Conservation (phyloP, 1,139 yeast genomes). For the Lodderomyces metapsilosis region DNA sequence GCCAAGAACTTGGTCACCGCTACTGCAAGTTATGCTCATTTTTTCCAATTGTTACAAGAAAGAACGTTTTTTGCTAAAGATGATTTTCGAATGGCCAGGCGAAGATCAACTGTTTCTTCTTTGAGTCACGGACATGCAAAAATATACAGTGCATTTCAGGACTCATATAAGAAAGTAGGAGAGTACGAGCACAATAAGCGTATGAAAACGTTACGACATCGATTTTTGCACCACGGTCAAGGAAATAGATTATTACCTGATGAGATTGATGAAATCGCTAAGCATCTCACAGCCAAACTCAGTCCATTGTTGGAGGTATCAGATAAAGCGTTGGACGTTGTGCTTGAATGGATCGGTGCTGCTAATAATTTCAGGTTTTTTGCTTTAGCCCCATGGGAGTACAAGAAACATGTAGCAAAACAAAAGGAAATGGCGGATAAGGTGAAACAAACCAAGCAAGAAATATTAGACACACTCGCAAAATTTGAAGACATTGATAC, state of each 20-base stretch:
- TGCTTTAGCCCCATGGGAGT: conserved; percentile 18
- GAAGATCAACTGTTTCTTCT: conserved; percentile 16
- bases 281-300: conserved; percentile 19
- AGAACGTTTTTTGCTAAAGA: conserved; percentile 21
- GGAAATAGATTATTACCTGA: conserved; percentile 16
- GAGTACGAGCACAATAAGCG: conserved; percentile 27
- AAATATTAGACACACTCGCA: conserved; percentile 11
- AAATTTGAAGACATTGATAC: conserved; percentile 15
- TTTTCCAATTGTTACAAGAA: conserved; percentile 31
- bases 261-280: conserved; percentile 29
- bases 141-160: conserved; percentile 26
- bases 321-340: conserved; percentile 18
- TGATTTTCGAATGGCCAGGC: conserved; percentile 16
- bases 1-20: conserved; percentile 25
- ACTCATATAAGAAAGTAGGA: conserved; percentile 33
- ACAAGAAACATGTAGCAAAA: conserved; percentile 14
- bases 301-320: conserved; percentile 19
- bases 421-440: conserved; percentile 20
- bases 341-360: conserved; percentile 26
- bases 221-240: conserved; percentile 20
- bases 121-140: conserved; percentile 20
- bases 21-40: conserved; percentile 29
- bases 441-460: conserved; percentile 15
- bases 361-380: conserved; percentile 31
- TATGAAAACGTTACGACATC: conserved; percentile 20